Percentiles rank a stretch among this genome's conserved stretches.
These are phyloP conservation scores for Aspergillus sp. DNA, from an alignment of 2,329 filamentous ascomycete species.

Conservation along the genomic window DNA sequence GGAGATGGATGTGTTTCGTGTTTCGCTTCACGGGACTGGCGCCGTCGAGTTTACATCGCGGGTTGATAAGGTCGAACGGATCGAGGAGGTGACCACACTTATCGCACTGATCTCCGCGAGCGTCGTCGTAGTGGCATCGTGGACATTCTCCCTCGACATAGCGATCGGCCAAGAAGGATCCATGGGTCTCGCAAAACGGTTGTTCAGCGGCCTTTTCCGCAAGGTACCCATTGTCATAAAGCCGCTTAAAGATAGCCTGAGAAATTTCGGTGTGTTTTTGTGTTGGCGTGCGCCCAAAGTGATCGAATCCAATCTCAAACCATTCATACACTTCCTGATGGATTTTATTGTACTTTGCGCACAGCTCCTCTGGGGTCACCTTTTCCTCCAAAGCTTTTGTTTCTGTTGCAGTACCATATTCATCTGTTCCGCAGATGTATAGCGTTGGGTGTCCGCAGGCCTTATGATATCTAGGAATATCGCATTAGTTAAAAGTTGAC, in stretches of 20 bases:
- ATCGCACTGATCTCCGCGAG: conserved; percentile 73
- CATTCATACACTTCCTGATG: conserved; percentile 92
- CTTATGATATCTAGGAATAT: conserved; percentile 65
- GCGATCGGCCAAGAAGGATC: conserved; percentile 75
- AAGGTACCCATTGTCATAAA: conserved; percentile 85
- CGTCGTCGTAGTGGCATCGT: conserved; percentile 62
- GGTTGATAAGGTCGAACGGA: conserved; percentile 75
- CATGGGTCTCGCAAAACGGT: conserved; percentile 74
- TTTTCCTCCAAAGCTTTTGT: conserved; percentile 91
- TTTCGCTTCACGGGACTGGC: conserved; percentile 74
- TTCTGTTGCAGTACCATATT: conserved; percentile 95
- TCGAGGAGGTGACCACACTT: conserved; percentile 72
- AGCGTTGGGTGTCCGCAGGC: conserved; percentile 76
- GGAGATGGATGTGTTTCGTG: conserved; percentile 90
- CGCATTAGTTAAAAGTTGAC: conserved; percentile 33
- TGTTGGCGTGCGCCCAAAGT: conserved; percentile 91
- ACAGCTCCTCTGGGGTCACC: conserved; percentile 77
- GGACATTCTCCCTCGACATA: conserved; percentile 53
- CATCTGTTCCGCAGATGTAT: conserved; percentile 85
- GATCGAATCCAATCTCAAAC: conserved; percentile 94
- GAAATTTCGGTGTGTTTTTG: conserved; percentile 87
- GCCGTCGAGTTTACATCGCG: conserved; percentile 87
- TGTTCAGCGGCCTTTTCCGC: conserved; percentile 85
- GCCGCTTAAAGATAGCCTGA: conserved; percentile 82
- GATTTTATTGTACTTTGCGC: conserved; percentile 87